Conservation (phyloP, 2,329 filamentous ascomycete genomes). For the Shiraia sp. region DNA sequence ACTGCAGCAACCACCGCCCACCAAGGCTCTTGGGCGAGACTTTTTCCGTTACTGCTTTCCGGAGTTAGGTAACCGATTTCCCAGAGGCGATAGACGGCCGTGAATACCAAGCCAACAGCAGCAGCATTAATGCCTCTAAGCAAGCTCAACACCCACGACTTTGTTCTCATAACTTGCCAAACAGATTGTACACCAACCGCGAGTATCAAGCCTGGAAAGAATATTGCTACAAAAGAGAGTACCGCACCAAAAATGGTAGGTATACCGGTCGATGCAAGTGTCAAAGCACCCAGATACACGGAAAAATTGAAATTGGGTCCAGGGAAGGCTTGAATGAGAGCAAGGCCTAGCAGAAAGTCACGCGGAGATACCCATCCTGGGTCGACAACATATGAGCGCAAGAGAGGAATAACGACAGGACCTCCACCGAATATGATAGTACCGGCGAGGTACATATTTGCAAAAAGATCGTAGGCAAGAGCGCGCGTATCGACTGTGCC, state of each 20-base stretch:
- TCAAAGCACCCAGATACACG: slow-evolving; percentile 48
- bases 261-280: slow-evolving; percentile 29
- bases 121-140: slow-evolving; percentile 49
- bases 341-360: slow-evolving; percentile 74
- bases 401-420: slow-evolving; percentile 51
- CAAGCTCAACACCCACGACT: slow-evolving; percentile 38
- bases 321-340: slow-evolving; percentile 71
- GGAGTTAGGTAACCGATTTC: slow-evolving; percentile 50
- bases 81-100: slow-evolving; percentile 51
- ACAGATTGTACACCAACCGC: slow-evolving; percentile 44
- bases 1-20: slow-evolving; percentile 51
- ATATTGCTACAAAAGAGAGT: slow-evolving; percentile 47
- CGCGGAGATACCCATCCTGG: slow-evolving; percentile 71
- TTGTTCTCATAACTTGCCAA: slow-evolving; percentile 44
- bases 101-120: slow-evolving; percentile 50
- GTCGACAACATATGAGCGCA: slow-evolving; percentile 58
- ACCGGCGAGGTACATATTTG: slow-evolving; percentile 74
- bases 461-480: slow-evolving; percentile 64
- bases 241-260: slow-evolving; percentile 42
- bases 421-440: slow-evolving; percentile 59
- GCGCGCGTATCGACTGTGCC: slow-evolving; percentile 46
- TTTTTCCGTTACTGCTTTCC: slow-evolving; percentile 38
- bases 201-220: slow-evolving; percentile 45
- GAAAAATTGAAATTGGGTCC: slow-evolving; percentile 63
- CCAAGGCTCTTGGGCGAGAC: slow-evolving; percentile 47